These are phyloP conservation scores for Trichoderma gracile DNA, from an alignment of 2,329 filamentous ascomycete species.

Conservation along the genomic window DNA sequence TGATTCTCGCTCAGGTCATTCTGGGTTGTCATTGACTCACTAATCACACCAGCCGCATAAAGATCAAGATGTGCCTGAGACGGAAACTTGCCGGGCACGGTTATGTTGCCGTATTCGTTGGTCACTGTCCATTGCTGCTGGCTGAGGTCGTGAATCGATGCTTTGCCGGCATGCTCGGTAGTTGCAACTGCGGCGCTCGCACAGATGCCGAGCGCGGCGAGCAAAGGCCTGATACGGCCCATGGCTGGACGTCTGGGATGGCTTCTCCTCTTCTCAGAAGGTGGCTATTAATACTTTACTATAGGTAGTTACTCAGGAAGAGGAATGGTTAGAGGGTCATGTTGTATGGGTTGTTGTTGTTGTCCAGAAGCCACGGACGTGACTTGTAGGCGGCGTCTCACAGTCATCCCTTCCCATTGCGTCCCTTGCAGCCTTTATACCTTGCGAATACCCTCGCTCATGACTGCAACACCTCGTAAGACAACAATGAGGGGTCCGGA, in stretches of 20 bases:
- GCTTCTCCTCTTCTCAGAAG: neutral
- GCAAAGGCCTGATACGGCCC: neutral
- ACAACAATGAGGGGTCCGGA: conserved; percentile 23
- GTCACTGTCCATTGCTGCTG: conserved; percentile 22
- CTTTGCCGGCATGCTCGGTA: neutral
- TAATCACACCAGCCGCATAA: conserved; percentile 53
- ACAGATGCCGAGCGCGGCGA: conserved; percentile 14
- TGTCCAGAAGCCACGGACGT: neutral
- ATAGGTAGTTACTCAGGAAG: too few species aligned
- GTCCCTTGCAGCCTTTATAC: conserved; percentile 17
- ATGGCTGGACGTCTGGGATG: neutral
- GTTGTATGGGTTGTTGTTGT: too few species aligned
- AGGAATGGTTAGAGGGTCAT: too few species aligned
- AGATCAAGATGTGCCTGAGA: conserved; percentile 63
- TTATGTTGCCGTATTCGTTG: conserved; percentile 28
- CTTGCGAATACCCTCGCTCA: neutral
- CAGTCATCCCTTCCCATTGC: neutral
- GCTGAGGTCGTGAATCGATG: conserved; percentile 16
- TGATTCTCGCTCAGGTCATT: neutral
- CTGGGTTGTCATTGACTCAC: conserved; percentile 26
- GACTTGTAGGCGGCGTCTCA: neutral
- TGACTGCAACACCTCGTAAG: conserved; percentile 1
- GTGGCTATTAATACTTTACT: neutral
- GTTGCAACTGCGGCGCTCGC: neutral
- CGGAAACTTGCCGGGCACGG: conserved; percentile 54